A percentile compares a stretch with the other conserved stretches of the same genome.
phyloP scores from a whole-genome alignment of 306 rosid species.

The Phaseolus lunatus region DNA sequence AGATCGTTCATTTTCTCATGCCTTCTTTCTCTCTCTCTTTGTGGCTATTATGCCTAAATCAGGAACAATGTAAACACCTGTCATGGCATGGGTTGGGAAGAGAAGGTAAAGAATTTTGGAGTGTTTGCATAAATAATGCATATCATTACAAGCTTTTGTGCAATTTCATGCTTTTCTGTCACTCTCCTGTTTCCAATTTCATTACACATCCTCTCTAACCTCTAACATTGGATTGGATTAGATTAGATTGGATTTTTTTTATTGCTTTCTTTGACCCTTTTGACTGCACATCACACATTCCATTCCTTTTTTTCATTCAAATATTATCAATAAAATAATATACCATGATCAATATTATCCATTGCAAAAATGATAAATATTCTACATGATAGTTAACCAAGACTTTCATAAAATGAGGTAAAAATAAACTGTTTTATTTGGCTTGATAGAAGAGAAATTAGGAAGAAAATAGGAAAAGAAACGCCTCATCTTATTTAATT shows the following conservation, averaged over 20 bases:
- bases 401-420: no score
- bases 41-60: conserved; percentile 45
- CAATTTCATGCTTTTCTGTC: conserved; percentile 44
- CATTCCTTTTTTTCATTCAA: not conserved
- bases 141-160: conserved; percentile 50
- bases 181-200: conserved; percentile 31
- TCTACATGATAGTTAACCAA: no score
- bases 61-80: conserved; percentile 49
- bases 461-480: no score
- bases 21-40: conserved; percentile 40
- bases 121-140: conserved; percentile 45
- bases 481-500: no score
- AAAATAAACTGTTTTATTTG: no score
- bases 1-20: conserved; percentile 30
- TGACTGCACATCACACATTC: not conserved
- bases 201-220: not conserved
- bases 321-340: no score
- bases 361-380: no score
- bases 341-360: no score
- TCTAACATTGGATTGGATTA: not conserved
- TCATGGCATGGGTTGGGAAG: conserved; percentile 18
- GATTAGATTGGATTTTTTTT: not conserved
- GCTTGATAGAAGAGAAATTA: no score
- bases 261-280: conserved; percentile 44
- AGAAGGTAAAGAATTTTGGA: not conserved